phyloP scores from a whole-genome alignment of 345 rosid genomes.

The Aurinia saxatilis region DNA sequence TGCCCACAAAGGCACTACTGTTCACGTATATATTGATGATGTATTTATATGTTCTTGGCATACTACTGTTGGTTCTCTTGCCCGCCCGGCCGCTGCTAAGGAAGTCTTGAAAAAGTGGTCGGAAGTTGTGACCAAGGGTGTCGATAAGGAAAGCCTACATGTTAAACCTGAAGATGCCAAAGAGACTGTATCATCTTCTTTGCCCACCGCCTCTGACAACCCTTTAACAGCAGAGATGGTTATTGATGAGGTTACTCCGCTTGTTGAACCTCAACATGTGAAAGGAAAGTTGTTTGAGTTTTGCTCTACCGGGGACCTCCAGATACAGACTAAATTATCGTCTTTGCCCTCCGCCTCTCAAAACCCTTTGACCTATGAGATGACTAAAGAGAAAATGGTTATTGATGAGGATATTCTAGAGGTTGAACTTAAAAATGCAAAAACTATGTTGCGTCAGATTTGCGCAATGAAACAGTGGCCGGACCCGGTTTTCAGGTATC shows the following conservation, averaged over 20 bases:
- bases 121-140: not conserved
- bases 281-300: not conserved
- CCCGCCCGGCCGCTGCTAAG: conserved; percentile 43
- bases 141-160: too few species aligned
- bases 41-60: conserved; percentile 34
- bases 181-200: conserved; percentile 37
- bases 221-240: conserved; percentile 17
- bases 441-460: conserved; percentile 3
- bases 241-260: not conserved
- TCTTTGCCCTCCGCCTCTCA: conserved; percentile 33
- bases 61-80: conserved; percentile 21
- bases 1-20: conserved; percentile 12
- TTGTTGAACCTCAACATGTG: not conserved
- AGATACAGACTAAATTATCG: conserved; percentile 21
- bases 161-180: conserved; percentile 44
- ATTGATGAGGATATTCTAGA: not conserved
- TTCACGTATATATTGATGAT: conserved; percentile 44
- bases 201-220: conserved; percentile 33
- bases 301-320: not conserved
- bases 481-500: conserved; percentile 48
- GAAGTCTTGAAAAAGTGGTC: conserved; percentile 37
- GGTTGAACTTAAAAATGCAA: too few species aligned
- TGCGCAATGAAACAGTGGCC: conserved; percentile 50
- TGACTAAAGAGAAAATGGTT: not conserved
- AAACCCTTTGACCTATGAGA: conserved; percentile 40